Conservation (phyloP, 2,329 filamentous ascomycete genomes). For the Ceratocystis eucalypticola region DNA sequence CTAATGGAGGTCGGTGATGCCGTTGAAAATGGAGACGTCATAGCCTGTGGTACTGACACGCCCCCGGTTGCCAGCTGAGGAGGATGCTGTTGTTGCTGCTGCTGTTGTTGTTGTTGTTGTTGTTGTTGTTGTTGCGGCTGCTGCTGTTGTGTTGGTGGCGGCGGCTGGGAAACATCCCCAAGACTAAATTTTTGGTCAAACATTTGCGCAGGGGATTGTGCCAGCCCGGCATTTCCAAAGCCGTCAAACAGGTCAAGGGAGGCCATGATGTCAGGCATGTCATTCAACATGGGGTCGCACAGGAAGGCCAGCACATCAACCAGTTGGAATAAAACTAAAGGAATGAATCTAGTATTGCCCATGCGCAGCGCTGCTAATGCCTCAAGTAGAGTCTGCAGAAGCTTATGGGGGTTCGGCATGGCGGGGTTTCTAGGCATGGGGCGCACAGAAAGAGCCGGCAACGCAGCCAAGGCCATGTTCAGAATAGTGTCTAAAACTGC, state of each 20-base stretch:
- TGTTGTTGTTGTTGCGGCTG: not conserved
- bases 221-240: constrained; percentile 50
- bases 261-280: constrained; percentile 40
- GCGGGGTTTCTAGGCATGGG: constrained; percentile 44
- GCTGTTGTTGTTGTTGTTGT: not conserved
- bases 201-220: constrained; percentile 34
- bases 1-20: constrained; percentile 17
- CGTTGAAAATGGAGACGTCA: constrained; percentile 17
- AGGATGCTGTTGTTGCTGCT: not conserved
- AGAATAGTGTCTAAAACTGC: constrained; percentile 56
- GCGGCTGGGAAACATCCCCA: constrained; percentile 7
- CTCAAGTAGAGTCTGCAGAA: constrained; percentile 55
- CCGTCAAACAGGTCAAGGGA: constrained; percentile 53
- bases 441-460: constrained; percentile 42
- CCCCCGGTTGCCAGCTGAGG: not conserved
- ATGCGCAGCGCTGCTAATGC: constrained; percentile 58
- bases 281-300: constrained; percentile 46
- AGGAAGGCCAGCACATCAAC: constrained; percentile 54
- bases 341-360: constrained; percentile 63
- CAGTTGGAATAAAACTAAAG: constrained; percentile 62
- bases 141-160: not conserved
- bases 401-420: constrained; percentile 51
- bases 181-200: constrained; percentile 15
- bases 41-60: constrained; percentile 4
- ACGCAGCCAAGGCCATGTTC: constrained; percentile 47